phyloP scores from a whole-genome alignment of 164 flowering plant species.

The Magnolia sinica region DNA sequence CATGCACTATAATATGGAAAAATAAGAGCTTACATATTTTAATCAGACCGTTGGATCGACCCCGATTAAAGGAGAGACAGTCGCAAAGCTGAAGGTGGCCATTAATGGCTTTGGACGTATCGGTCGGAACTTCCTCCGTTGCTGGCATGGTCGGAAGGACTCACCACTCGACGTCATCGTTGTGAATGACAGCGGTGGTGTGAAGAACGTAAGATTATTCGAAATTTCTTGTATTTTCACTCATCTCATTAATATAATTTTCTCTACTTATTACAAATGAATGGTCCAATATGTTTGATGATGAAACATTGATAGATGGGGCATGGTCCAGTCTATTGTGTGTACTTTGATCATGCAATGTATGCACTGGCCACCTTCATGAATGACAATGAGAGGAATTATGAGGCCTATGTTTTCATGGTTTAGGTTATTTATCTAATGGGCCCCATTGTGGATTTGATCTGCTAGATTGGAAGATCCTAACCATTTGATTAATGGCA shows the following conservation, averaged over 20 bases:
- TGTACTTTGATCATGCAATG: no score
- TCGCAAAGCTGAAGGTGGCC: constrained; percentile 89
- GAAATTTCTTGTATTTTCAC: neutral
- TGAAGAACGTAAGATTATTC: constrained; percentile 57
- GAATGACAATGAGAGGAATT: no score
- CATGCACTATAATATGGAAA: no score
- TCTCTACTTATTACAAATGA: neutral
- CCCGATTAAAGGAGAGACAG: constrained; percentile 53
- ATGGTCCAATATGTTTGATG: neutral
- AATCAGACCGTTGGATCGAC: constrained; percentile 40
- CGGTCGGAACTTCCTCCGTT: constrained; percentile 94
- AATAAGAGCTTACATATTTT: neutral
- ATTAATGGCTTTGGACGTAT: constrained; percentile 93
- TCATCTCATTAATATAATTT: neutral
- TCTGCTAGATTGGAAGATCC: no score
- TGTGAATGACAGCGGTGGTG: constrained; percentile 96
- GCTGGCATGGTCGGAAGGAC: constrained; percentile 94
- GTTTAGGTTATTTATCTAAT: no score
- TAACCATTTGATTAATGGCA: no score
- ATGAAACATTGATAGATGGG: neutral
- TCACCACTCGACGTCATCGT: constrained; percentile 87
- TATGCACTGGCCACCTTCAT: no score
- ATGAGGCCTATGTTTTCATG: no score
- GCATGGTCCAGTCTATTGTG: neutral
- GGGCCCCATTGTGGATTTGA: no score